Evolutionary conservation across 306 rosid genomes (phyloP).

Genomic region (Morella rubra): DNA sequence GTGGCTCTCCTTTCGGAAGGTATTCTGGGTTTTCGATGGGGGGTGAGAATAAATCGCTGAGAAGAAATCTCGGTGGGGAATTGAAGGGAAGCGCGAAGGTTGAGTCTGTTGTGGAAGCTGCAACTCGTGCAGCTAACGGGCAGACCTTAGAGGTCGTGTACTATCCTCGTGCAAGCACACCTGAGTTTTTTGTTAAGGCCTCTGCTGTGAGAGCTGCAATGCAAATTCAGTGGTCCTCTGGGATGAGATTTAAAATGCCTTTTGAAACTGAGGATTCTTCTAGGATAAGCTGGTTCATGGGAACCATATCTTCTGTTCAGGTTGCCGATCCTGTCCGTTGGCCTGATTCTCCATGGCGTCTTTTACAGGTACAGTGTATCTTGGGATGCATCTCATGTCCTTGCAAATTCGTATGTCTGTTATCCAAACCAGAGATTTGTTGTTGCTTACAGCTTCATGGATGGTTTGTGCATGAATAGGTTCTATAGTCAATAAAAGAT

Average conservation of each 20-base stretch:
- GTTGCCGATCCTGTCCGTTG: conserved; percentile 69
- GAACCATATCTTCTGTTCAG: conserved; percentile 76
- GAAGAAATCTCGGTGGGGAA: conserved; percentile 38
- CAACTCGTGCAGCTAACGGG: conserved; percentile 66
- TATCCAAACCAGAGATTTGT: background rate
- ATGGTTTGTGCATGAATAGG: no score
- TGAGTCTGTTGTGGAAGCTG: conserved; percentile 74
- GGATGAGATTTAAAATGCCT: conserved; percentile 97
- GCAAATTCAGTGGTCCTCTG: conserved; percentile 80
- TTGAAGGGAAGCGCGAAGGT: conserved; percentile 42
- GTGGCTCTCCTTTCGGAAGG: conserved; percentile 44
- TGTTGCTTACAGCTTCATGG: no score
- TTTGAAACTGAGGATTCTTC: conserved; percentile 96
- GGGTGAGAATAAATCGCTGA: conserved; percentile 29
- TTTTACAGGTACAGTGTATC: conserved; percentile 57
- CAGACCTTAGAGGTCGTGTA: conserved; percentile 80
- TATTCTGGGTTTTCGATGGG: conserved; percentile 39
- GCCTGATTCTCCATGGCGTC: conserved; percentile 98
- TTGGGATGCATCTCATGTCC: background rate
- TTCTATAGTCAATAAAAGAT: background rate
- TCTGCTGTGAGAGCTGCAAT: conserved; percentile 67
- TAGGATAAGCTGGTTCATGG: conserved; percentile 98
- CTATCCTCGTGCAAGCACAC: conserved; percentile 82
- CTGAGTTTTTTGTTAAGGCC: conserved; percentile 82
- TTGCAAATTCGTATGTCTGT: background rate